Evolutionary conservation across 495 filamentous ascomycete species (phyloP).

Genomic region (Astrothelium subdiscretum): DNA sequence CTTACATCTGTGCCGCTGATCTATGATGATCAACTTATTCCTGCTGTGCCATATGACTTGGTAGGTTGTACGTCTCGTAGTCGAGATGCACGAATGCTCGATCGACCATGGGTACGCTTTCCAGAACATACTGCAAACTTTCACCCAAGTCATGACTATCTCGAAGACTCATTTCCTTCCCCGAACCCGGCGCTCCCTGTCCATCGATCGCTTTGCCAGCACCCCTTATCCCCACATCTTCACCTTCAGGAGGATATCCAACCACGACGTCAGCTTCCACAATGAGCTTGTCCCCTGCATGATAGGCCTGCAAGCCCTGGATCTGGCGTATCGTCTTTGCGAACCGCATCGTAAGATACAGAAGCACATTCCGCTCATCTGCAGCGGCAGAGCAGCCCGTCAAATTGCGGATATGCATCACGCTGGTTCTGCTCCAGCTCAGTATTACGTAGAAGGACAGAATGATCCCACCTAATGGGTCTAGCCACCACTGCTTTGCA

Average conservation of each 20-base stretch:
- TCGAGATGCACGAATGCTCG: conserved; percentile 69
- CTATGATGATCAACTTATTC: conserved; percentile 13
- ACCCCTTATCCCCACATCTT: background rate
- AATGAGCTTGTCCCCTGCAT: conserved; percentile 79
- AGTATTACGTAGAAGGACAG: conserved; percentile 73
- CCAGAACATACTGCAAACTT: conserved; percentile 79
- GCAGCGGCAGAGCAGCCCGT: conserved; percentile 70
- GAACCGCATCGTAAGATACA: conserved; percentile 92
- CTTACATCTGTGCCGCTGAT: too few relatives aligned
- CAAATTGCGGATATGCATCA: conserved; percentile 71
- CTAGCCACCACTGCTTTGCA: conserved; percentile 70
- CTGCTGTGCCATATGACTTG: conserved; percentile 75
- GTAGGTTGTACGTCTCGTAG: conserved; percentile 70
- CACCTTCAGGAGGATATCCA: conserved; percentile 30
- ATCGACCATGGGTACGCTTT: conserved; percentile 64
- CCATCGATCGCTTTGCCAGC: background rate
- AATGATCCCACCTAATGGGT: conserved; percentile 70
- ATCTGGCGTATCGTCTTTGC: conserved; percentile 81
- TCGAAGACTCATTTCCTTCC: conserved; percentile 56
- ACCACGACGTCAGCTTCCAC: conserved; percentile 78
- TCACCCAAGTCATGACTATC: conserved; percentile 88
- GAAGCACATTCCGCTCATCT: conserved; percentile 70
- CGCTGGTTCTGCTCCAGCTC: conserved; percentile 69
- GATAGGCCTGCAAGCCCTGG: conserved; percentile 79
- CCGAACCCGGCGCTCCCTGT: background rate